Evolutionary conservation across 176 grass and related monocot species (phyloP), one percentile per base, ranked within the genome.

Genomic region (Luzula sylvatica): DNA sequence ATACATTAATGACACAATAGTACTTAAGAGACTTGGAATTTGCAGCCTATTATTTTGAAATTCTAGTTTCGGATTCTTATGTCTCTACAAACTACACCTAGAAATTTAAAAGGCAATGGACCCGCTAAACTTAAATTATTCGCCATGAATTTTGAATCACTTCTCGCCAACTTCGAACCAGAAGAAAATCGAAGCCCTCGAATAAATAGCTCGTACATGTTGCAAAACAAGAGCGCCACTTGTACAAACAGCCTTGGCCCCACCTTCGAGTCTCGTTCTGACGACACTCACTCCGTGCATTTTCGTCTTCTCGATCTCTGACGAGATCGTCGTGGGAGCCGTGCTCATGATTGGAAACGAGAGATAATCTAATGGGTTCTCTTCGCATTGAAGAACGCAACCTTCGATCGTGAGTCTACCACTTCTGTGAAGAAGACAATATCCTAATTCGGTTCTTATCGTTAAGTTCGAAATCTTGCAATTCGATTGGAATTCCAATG

Each of bases 301-400:
- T 61, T 67, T 43, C 35, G 74, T 81, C 64, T 79, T 79, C 26
- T 68, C 18, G 1, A 35, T 0, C 9, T 35, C 7, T 1, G 51
- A 16, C 3, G 65, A 2, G 8, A 56, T 43, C n/a, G 71, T 26
- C 75, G 4, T 19, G 41, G 78, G 72, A 0, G 75, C 92, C 0
- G 81, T 83, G 72, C 92, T 87, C 23, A 77, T 77, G 76, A 98
- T 90, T n/a, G 85, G 92, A 26, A 89, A 90, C 26, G 92, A 98
- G 25, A 98, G 61, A 39, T 90, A 80, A 35, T 98, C 92, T 68
- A 98, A 39, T 58, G 85, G 85, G 68, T 98, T 83, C 65, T 86
- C 74, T 55, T 90, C 92, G 18, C 92, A 90, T 40, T 98, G 92
- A 9, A 98, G 81, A 51, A 98, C 51, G 14, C 92, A 98, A 27